Conservation (phyloP, 2,329 filamentous ascomycete species). For the Aspergillus jensenii region DNA sequence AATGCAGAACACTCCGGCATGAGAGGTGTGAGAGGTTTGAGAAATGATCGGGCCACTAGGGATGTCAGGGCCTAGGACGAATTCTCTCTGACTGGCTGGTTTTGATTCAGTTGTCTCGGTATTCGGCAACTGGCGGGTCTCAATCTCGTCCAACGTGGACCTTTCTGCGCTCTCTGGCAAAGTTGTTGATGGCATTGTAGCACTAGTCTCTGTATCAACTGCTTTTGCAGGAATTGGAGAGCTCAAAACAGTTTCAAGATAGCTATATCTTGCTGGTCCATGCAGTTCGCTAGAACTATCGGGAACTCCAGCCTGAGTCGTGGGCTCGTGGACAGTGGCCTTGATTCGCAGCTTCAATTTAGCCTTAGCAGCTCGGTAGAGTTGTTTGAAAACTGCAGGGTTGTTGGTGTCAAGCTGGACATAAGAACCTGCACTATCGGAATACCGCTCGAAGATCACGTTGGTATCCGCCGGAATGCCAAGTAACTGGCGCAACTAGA, state of each 20-base stretch:
- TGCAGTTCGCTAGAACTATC: constrained; percentile 18
- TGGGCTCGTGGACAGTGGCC: constrained; percentile 51
- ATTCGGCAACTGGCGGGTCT: constrained; percentile 9
- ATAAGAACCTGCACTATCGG: constrained; percentile 82
- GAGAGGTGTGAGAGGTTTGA: constrained; percentile 35
- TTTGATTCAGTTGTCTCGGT: constrained; percentile 5
- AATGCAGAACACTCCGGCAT: constrained; percentile 66
- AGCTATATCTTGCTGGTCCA: constrained; percentile 33
- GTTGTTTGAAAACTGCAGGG: constrained; percentile 86
- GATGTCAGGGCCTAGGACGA: constrained; percentile 28
- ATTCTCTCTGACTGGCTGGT: constrained; percentile 26
- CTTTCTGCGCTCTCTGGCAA: constrained; percentile 7
- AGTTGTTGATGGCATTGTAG: constrained; percentile 12
- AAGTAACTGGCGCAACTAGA: constrained; percentile 69
- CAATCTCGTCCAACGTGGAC: constrained; percentile 7
- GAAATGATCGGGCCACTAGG: constrained; percentile 33
- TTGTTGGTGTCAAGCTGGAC: constrained; percentile 77
- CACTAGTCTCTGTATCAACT: constrained; percentile 9
- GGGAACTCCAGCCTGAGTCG: constrained; percentile 14
- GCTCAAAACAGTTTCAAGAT: constrained; percentile 45
- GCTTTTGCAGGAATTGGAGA: constrained; percentile 25
- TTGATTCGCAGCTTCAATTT: constrained; percentile 95
- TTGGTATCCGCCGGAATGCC: constrained; percentile 61
- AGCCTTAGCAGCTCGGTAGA: constrained; percentile 93
- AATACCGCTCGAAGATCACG: constrained; percentile 84